A percentile compares a stretch with the other conserved stretches of the same genome.
These are phyloP conservation scores for Dactylellina drechsleri DNA, from an alignment of 2,329 filamentous ascomycete genomes.

Conservation along the genomic window DNA sequence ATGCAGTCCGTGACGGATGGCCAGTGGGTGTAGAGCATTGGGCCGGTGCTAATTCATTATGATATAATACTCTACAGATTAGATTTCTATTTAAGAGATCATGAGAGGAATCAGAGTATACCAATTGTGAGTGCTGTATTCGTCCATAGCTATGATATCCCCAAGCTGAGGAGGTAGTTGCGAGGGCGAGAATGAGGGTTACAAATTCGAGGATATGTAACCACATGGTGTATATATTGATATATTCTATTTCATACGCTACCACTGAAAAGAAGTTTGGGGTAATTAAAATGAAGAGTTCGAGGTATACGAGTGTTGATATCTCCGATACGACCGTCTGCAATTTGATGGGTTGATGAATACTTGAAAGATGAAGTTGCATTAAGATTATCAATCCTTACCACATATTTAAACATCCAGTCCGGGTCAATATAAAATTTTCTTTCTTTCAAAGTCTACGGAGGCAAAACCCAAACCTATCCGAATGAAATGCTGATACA, in stretches of 20 bases:
- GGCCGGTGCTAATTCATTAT: slow-evolving; percentile 24
- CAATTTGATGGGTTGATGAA: too few species aligned
- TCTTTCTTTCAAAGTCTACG: not conserved
- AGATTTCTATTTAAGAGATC: not conserved
- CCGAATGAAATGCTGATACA: not conserved
- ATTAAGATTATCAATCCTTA: not conserved
- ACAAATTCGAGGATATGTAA: not conserved
- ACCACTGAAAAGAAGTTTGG: too few species aligned
- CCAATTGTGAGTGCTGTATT: slow-evolving; percentile 39
- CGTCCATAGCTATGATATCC: slow-evolving; percentile 28
- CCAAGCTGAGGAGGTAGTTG: slow-evolving; percentile 6
- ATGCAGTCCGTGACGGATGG: slow-evolving; percentile 45
- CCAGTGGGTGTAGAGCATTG: slow-evolving; percentile 49
- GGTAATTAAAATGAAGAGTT: too few species aligned
- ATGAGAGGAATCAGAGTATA: not conserved
- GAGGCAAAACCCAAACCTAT: not conserved
- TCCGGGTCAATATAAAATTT: not conserved
- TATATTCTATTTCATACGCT: not conserved
- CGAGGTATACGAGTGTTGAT: not conserved
- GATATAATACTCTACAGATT: not conserved
- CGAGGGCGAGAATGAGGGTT: not conserved
- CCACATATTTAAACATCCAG: not conserved
- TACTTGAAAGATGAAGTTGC: slow-evolving; percentile 1
- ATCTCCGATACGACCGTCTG: not conserved
- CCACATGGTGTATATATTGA: slow-evolving; percentile 2